Base-by-base conservation (phyloP, 2,329 filamentous ascomycete genomes). In the Sordariomycetes sp. region DNA sequence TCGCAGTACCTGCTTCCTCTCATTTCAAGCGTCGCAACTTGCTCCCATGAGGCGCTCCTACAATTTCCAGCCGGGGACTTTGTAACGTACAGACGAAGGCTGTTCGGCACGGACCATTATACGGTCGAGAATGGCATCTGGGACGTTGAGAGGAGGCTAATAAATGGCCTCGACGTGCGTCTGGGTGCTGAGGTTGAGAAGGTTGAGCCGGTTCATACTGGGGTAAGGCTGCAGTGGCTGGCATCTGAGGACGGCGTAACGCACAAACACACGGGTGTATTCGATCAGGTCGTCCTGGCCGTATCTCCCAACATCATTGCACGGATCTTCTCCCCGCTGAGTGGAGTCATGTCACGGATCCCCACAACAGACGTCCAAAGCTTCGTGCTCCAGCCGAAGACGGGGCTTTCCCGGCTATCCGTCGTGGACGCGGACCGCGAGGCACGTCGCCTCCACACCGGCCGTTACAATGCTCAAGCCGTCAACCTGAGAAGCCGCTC, bases 21-120 rank as follows among this genome's bases (percentile, higher is more conserved):
- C 5, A 71, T 85, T 46, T 77, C 79, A 55, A 75, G 75, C 59
- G 77, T 83, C 7, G 75, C 76, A 3, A 83, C 80, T 1, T 83
- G 79, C 62, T 72, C 79, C 0, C 80, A 83, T 58, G 67, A 71
- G 1, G 71, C 74, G 34, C 65, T 83, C 2, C 67, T 82, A 1
- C 65, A 67, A 0, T 83, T 80, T 28, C 80, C 80, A 0, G 81
- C 80, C 1, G 74, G 70, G 52, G 80, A 83, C 58, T 59, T 82
- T 4, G 70, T 76, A 24, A 72, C 71, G 14, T 83, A 82, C 65
- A 79, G 79, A 37, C 34, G 34, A 63, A 72, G 69, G 51, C 67
- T 67, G 18, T 76, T 77, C 34, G 34, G 1, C 70, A 76, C 46
- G 68, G 75, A 48, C 14, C 20, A 48, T n/a, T 48, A 48, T 48